These are phyloP conservation scores for Ceratocystis ficicola DNA, from an alignment of 2,329 filamentous ascomycete species.

Conservation along the genomic window DNA sequence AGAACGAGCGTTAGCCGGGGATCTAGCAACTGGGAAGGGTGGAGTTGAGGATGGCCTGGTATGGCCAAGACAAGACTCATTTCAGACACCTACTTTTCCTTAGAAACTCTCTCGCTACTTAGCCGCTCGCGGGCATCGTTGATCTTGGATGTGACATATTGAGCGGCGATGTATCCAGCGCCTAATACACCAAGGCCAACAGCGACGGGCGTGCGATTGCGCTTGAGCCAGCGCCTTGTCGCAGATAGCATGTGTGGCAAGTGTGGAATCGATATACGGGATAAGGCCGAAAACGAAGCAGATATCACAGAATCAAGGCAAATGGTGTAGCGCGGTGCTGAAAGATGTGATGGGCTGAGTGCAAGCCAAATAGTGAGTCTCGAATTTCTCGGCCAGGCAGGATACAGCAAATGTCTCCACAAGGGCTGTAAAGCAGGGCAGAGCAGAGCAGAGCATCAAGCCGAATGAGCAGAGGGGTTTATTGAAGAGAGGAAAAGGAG, in stretches of 20 bases:
- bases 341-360: no score
- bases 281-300: not conserved
- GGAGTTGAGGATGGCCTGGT: no score
- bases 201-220: conserved; percentile 81
- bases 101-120: conserved; percentile 88
- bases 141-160: conserved; percentile 86
- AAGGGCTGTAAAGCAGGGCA: not conserved
- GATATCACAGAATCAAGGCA: not conserved
- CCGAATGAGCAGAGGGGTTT: not conserved
- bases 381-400: not conserved
- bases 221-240: conserved; percentile 79
- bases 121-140: conserved; percentile 90
- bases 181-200: conserved; percentile 79
- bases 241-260: conserved; percentile 46
- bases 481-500: not conserved
- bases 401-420: no score
- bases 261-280: not conserved
- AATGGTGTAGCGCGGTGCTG: no score
- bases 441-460: not conserved
- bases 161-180: conserved; percentile 79
- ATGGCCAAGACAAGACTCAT: not conserved
- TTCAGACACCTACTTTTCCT: conserved; percentile 62
- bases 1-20: conserved; percentile 11
- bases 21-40: no score
- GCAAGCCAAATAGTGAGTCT: no score